These are phyloP conservation scores for Curvularia sp. DNA, from an alignment of 2,329 filamentous ascomycete genomes.

Conservation along the genomic window DNA sequence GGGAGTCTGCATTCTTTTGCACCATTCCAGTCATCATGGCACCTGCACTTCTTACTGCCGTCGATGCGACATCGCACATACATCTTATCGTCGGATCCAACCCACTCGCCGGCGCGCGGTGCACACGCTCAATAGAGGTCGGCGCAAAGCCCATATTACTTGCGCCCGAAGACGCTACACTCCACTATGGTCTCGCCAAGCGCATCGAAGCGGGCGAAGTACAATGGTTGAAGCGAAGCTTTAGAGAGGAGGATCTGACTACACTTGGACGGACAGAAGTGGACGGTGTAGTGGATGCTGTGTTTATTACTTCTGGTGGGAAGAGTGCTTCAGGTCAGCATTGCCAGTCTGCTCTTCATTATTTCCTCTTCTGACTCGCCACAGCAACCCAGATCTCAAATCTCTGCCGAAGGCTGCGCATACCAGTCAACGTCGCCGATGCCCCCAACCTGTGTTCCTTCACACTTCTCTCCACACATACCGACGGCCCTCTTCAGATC, in stretches of 20 bases:
- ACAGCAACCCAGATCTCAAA: conserved; percentile 71
- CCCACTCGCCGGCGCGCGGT: conserved; percentile 84
- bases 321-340: conserved; percentile 57
- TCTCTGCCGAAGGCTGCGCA: conserved; percentile 78
- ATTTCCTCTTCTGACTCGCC: conserved; percentile 18
- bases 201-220: conserved; percentile 71
- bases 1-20: background rate
- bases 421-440: conserved; percentile 93
- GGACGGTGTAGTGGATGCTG: conserved; percentile 80
- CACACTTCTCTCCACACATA: conserved; percentile 84
- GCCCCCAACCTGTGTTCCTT: conserved; percentile 87
- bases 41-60: conserved; percentile 72
- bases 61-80: conserved; percentile 72
- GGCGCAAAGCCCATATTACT: conserved; percentile 83
- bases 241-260: conserved; percentile 74
- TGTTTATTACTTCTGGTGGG: conserved; percentile 77
- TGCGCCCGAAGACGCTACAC: conserved; percentile 67
- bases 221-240: conserved; percentile 69
- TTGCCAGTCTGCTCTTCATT: background rate
- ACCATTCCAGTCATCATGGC: conserved; percentile 44
- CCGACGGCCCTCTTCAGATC: conserved; percentile 89
- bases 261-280: conserved; percentile 82
- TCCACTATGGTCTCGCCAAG: conserved; percentile 68
- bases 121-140: conserved; percentile 77
- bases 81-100: conserved; percentile 89